A percentile compares a stretch with the other conserved stretches of the same genome.
Evolutionary conservation across 1,284 basidiomycete species (phyloP).

Genomic region (Phylloboletellus chloephorus): DNA sequence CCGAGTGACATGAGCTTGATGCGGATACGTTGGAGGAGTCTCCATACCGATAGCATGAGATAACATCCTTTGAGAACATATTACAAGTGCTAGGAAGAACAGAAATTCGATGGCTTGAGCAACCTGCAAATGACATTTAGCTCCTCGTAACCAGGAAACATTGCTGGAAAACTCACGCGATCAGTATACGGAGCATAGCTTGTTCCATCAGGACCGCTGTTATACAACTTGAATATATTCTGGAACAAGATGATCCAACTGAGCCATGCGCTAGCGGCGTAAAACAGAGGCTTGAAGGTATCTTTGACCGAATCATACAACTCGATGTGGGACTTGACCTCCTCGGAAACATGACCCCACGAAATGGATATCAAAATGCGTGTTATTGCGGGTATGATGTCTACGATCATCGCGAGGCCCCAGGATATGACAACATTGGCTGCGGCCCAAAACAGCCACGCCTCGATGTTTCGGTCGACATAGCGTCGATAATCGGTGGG

Average conservation of each 20-base stretch:
- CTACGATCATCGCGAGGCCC: conserved; percentile 66
- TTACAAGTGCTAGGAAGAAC: conserved; percentile 62
- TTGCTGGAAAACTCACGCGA: conserved; percentile 18
- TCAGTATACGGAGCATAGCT: conserved; percentile 57
- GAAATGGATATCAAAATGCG: conserved; percentile 49
- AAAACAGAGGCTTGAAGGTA: conserved; percentile 62
- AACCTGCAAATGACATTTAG: conserved; percentile 32
- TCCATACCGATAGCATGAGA: conserved; percentile 51
- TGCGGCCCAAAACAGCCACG: conserved; percentile 76
- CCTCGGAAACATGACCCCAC: conserved; percentile 73
- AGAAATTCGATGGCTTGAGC: conserved; percentile 59
- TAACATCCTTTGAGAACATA: conserved; percentile 58
- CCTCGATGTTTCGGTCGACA: conserved; percentile 61
- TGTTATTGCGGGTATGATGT: conserved; percentile 54
- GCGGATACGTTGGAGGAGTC: neutral
- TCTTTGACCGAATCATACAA: conserved; percentile 64
- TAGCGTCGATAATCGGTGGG: conserved; percentile 52
- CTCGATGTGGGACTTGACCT: conserved; percentile 59
- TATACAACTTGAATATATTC: conserved; percentile 54
- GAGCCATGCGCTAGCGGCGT: conserved; percentile 59
- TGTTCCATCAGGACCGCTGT: conserved; percentile 33
- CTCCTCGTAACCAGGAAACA: neutral
- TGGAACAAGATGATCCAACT: conserved; percentile 69
- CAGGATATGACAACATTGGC: conserved; percentile 70
- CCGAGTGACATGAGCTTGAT: conserved; percentile 10